Percentiles rank a stretch among this genome's conserved stretches.
Evolutionary conservation across 192 early-diverging fungal genomes (phyloP).

Genomic region (Paraglomus brasilianum): DNA sequence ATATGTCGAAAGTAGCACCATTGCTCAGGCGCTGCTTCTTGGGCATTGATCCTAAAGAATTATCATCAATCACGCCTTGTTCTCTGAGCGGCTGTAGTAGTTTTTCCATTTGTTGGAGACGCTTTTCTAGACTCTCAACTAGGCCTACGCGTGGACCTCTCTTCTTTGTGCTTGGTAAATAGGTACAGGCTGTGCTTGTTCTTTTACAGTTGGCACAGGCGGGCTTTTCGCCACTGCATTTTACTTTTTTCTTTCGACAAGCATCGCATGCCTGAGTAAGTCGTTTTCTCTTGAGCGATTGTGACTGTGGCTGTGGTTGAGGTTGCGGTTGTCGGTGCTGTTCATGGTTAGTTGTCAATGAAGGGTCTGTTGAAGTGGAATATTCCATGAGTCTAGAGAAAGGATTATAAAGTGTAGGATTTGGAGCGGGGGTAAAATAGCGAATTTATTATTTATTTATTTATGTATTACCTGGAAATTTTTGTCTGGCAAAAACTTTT

Average conservation of each 20-base stretch:
- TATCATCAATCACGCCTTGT: conserved; percentile 31
- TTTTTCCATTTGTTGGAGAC: conserved; percentile 76
- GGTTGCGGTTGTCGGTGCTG: too few species aligned
- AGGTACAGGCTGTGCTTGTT: conserved; percentile 68
- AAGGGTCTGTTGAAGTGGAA: too few species aligned
- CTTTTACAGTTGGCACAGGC: conserved; percentile 78
- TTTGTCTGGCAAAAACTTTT: too few species aligned
- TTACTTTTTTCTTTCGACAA: conserved; percentile 73
- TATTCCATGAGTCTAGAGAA: too few species aligned
- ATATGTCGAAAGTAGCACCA: too few species aligned
- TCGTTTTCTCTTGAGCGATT: conserved; percentile 55
- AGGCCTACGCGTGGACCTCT: conserved; percentile 83
- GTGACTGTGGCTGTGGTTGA: too few species aligned
- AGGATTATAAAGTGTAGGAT: too few species aligned
- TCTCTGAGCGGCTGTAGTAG: conserved; percentile 49
- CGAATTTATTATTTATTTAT: too few species aligned
- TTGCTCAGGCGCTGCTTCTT: conserved; percentile 11
- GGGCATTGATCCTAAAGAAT: neutral
- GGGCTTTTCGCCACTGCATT: conserved; percentile 67
- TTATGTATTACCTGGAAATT: too few species aligned
- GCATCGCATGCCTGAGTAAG: conserved; percentile 71
- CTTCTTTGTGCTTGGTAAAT: conserved; percentile 84
- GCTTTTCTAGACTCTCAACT: conserved; percentile 73
- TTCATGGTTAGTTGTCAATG: too few species aligned
- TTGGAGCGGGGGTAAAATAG: too few species aligned